These are phyloP conservation scores for Eucalyptus regnans DNA, from an alignment of 345 rosid species.

Conservation along the genomic window DNA sequence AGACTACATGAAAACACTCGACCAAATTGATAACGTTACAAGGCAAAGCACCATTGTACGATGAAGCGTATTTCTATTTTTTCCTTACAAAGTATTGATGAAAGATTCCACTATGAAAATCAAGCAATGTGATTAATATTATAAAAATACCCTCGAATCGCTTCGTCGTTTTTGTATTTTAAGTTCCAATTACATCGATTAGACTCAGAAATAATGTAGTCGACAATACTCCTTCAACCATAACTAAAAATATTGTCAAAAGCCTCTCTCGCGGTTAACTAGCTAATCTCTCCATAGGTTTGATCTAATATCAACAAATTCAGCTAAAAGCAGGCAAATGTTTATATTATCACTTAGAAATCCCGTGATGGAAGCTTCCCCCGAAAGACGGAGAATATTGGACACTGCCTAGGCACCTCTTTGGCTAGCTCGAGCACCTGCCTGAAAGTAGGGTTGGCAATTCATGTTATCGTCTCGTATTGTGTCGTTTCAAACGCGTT, in stretches of 20 bases:
- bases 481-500: not conserved
- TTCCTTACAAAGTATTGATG: accelerated
- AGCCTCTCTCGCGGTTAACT: not conserved
- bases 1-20: not conserved
- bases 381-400: not conserved
- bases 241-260: not conserved
- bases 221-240: not conserved
- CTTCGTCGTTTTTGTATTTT: too few relatives aligned
- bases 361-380: not conserved
- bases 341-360: accelerated
- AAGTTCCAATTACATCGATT: not conserved
- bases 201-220: accelerated
- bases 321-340: not conserved
- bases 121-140: not conserved
- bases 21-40: not conserved
- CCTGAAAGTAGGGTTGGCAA: not conserved
- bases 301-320: not conserved
- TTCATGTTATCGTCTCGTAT: not conserved
- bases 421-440: not conserved
- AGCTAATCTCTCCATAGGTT: not conserved
- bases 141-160: too few relatives aligned
- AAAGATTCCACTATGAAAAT: not conserved
- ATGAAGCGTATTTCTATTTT: not conserved
- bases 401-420: not conserved
- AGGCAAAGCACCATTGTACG: accelerated